Evolutionary conservation across 257 asterid species (phyloP).

Genomic region (Asclepias syriaca): DNA sequence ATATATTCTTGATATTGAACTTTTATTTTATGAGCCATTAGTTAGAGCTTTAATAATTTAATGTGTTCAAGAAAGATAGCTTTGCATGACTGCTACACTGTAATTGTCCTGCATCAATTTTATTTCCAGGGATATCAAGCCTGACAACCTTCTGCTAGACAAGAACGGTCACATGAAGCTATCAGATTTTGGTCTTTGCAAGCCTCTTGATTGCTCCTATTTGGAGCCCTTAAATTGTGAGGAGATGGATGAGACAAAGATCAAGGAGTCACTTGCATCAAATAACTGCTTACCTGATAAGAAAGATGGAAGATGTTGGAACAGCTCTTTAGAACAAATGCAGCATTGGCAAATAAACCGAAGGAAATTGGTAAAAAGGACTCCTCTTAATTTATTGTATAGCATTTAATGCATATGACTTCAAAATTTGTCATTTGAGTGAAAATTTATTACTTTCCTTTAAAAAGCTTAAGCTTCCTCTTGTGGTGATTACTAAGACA

Average conservation of each 20-base stretch:
- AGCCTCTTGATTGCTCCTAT: slow-evolving; percentile 58
- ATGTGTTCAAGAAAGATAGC: too few relatives aligned
- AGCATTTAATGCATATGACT: background rate
- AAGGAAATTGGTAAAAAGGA: slow-evolving; percentile 58
- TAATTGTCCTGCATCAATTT: too few relatives aligned
- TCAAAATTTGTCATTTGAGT: background rate
- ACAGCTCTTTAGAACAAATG: slow-evolving; percentile 77
- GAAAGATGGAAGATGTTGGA: slow-evolving; percentile 53
- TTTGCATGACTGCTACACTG: too few relatives aligned
- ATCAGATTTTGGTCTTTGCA: slow-evolving; percentile 84
- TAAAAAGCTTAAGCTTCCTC: background rate
- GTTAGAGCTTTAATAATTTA: too few relatives aligned
- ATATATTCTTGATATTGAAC: too few relatives aligned
- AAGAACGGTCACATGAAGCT: slow-evolving; percentile 65
- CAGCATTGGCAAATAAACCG: slow-evolving; percentile 91
- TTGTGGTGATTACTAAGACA: background rate
- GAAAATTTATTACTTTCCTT: background rate
- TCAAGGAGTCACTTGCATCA: slow-evolving; percentile 50
- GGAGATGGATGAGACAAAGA: slow-evolving; percentile 52
- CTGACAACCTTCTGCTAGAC: slow-evolving; percentile 74
- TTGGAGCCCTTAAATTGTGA: slow-evolving; percentile 67
- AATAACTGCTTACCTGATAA: slow-evolving; percentile 50
- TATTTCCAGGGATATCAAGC: slow-evolving; percentile 63
- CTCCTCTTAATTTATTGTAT: background rate
- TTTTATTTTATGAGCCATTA: too few relatives aligned